Conservation (phyloP, 805 yeast genomes). For the Yamadazyma philogaea region DNA sequence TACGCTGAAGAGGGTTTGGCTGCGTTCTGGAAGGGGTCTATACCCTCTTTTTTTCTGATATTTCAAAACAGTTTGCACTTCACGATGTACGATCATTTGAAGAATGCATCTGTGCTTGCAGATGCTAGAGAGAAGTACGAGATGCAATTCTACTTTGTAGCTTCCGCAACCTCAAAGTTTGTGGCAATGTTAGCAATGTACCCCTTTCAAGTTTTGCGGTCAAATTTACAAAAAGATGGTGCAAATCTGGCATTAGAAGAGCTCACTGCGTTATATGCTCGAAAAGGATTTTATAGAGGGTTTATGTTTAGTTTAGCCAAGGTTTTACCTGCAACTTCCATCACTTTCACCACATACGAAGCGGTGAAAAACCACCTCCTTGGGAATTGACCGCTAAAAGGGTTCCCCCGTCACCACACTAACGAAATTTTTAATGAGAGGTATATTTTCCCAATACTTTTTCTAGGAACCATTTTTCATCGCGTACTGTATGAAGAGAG, state of each 20-base stretch:
- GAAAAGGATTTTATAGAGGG: constrained; percentile 78
- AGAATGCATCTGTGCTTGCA: constrained; percentile 25
- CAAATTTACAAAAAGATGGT: constrained; percentile 60
- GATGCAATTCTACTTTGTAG: constrained; percentile 54
- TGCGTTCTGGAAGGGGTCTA: constrained; percentile 70
- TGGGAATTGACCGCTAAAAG: not conserved
- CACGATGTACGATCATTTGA: constrained; percentile 77
- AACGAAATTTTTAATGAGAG: not conserved
- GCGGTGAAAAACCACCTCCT: constrained; percentile 29
- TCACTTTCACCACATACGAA: constrained; percentile 86
- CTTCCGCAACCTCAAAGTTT: constrained; percentile 69
- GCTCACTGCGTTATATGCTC: constrained; percentile 34
- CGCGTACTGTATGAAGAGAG: constrained; percentile 1
- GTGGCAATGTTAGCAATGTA: constrained; percentile 66
- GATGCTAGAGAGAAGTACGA: constrained; percentile 5
- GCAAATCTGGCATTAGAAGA: constrained; percentile 29
- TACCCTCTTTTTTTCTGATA: constrained; percentile 77
- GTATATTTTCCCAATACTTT: not conserved
- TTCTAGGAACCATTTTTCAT: not conserved
- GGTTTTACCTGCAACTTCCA: constrained; percentile 90
- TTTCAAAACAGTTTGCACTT: constrained; percentile 89
- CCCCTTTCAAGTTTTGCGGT: constrained; percentile 78
- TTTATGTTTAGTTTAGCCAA: constrained; percentile 71
- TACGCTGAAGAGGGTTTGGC: constrained; percentile 51
- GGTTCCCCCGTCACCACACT: not conserved